A percentile compares a stretch with the other conserved stretches of the same genome.
These are phyloP conservation scores for Sugiyamaella pinicola DNA, from an alignment of 1,139 yeast species.

Conservation along the genomic window DNA sequence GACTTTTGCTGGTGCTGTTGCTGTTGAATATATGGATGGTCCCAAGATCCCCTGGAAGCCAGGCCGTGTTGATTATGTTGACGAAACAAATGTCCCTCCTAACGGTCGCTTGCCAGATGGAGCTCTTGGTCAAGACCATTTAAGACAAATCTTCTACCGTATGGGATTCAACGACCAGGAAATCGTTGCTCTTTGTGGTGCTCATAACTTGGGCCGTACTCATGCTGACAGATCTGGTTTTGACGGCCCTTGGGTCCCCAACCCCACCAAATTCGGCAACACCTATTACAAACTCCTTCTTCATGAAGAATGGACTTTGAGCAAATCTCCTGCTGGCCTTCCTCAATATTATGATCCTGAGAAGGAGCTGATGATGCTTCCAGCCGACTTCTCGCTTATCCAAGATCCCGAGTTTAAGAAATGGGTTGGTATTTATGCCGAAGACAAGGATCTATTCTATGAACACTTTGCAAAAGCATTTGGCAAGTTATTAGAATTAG, in stretches of 20 bases:
- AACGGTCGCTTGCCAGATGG: constrained; percentile 66
- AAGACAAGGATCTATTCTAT: constrained; percentile 54
- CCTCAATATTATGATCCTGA: constrained; percentile 78
- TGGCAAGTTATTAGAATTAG: constrained; percentile 60
- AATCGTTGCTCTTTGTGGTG: constrained; percentile 64
- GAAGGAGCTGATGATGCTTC: constrained; percentile 59
- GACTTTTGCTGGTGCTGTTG: constrained; percentile 65
- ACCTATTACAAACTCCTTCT: constrained; percentile 65
- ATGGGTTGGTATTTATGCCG: constrained; percentile 59
- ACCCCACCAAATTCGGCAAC: constrained; percentile 68
- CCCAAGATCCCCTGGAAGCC: constrained; percentile 60
- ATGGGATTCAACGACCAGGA: constrained; percentile 68
- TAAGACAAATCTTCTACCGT: constrained; percentile 56
- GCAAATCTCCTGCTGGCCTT: constrained; percentile 55
- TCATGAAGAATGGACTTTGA: constrained; percentile 73
- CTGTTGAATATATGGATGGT: constrained; percentile 64
- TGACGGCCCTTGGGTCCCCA: constrained; percentile 96
- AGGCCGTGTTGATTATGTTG: constrained; percentile 62
- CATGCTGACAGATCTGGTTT: constrained; percentile 64
- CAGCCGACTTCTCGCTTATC: constrained; percentile 60
- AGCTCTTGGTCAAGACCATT: constrained; percentile 54
- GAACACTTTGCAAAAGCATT: constrained; percentile 57
- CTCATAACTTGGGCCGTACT: constrained; percentile 67
- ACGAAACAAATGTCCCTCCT: constrained; percentile 56
- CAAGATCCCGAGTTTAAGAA: constrained; percentile 51